These are phyloP conservation scores for Sarcocystis neurona DNA, from an alignment of 169 alveolate genomes.

Conservation along the genomic window DNA sequence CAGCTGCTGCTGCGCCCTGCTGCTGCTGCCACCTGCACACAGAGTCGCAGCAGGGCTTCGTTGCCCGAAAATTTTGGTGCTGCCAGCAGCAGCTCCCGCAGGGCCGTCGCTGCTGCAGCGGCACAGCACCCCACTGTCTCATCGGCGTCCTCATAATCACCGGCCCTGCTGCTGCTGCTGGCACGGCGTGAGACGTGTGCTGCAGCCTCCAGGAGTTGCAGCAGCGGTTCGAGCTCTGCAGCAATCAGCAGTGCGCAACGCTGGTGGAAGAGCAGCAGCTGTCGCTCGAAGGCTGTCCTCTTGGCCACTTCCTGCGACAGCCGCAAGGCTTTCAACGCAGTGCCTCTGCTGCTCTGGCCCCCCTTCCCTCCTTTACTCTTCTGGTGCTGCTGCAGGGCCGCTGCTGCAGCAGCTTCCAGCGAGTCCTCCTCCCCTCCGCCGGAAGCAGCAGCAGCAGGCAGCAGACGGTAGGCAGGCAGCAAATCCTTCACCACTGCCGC, in stretches of 20 bases:
- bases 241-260: not conserved
- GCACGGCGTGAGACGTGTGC: not conserved
- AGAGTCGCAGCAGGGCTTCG: not conserved
- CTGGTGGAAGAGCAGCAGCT: not conserved
- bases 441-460: too few species aligned
- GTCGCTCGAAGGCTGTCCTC: not conserved
- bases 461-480: not conserved
- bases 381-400: too few species aligned
- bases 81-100: conserved; percentile 1
- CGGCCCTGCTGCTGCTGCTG: not conserved
- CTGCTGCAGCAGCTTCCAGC: too few species aligned
- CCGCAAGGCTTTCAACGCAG: not conserved
- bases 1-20: too few species aligned
- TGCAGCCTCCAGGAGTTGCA: too few species aligned
- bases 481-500: not conserved
- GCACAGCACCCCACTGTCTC: not conserved
- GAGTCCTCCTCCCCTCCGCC: not conserved
- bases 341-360: not conserved
- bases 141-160: not conserved
- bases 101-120: not conserved
- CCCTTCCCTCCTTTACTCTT: too few species aligned
- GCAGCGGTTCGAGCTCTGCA: not conserved
- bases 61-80: not conserved
- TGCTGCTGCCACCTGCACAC: not conserved
- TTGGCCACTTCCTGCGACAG: conserved; percentile 12